phyloP scores from a whole-genome alignment of 768 basidiomycete genomes.

The Xanthoconium stramineum region DNA sequence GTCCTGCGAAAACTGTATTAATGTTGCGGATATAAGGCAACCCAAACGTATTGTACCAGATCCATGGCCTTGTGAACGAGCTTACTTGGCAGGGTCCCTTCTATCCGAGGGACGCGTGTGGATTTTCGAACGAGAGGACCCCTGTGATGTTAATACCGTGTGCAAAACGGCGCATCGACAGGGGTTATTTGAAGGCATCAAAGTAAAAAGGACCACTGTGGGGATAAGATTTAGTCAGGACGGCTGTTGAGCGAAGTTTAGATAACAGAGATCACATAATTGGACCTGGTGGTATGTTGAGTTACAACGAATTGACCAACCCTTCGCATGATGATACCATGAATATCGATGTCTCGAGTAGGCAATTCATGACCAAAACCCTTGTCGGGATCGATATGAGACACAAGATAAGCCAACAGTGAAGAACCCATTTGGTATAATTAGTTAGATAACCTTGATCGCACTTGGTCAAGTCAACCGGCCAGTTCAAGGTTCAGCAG shows the following conservation, averaged over 20 bases:
- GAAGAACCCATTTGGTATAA: neutral
- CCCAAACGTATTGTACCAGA: neutral
- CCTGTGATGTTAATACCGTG: no score
- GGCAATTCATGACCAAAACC: no score
- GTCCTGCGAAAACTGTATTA: neutral
- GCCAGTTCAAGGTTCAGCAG: no score
- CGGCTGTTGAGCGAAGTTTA: conserved; percentile 6
- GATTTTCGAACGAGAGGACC: no score
- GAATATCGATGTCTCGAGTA: neutral
- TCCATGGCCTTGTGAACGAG: neutral
- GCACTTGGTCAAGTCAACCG: no score
- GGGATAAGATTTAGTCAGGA: neutral
- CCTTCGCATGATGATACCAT: conserved; percentile 1
- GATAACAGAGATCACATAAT: conserved; percentile 11
- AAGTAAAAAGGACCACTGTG: no score
- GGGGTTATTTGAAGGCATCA: no score
- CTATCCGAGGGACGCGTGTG: neutral
- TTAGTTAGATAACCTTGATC: neutral
- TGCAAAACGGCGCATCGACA: no score
- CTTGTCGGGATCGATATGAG: no score
- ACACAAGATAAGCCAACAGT: no score
- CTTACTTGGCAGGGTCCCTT: conserved; percentile 4
- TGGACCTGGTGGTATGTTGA: conserved; percentile 10
- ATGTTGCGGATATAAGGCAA: conserved; percentile 3
- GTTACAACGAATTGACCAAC: neutral